Conservation (phyloP, 2,329 filamentous ascomycete genomes). For the Thermomyces lanuginosus region DNA sequence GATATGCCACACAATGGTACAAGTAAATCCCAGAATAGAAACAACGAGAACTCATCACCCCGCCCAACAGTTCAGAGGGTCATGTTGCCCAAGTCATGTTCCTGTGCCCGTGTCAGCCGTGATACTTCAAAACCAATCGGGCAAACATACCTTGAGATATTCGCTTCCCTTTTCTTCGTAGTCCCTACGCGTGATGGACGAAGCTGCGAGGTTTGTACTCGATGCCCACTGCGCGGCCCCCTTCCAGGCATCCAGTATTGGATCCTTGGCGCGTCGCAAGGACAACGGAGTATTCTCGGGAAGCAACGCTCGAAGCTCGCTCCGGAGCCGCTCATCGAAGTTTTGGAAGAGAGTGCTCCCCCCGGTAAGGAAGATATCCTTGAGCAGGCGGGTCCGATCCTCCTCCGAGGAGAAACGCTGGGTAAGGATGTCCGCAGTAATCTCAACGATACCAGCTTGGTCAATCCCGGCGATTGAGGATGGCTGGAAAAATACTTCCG, state of each 20-base stretch:
- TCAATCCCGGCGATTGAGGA: constrained; percentile 83
- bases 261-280: constrained; percentile 58
- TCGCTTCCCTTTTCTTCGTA: constrained; percentile 84
- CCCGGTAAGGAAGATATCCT: constrained; percentile 87
- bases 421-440: constrained; percentile 73
- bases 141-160: constrained; percentile 58
- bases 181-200: constrained; percentile 61
- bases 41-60: too few relatives aligned
- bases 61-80: too few relatives aligned
- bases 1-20: too few relatives aligned
- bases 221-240: constrained; percentile 75
- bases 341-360: constrained; percentile 74
- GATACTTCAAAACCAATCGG: background rate
- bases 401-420: constrained; percentile 50
- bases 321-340: constrained; percentile 66
- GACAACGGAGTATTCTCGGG: constrained; percentile 51
- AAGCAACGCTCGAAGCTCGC: constrained; percentile 56
- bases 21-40: too few relatives aligned
- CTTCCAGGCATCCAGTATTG: constrained; percentile 78
- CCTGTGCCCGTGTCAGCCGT: constrained; percentile 12
- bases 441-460: constrained; percentile 85
- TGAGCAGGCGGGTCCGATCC: constrained; percentile 53
- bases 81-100: constrained; percentile 24
- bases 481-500: constrained; percentile 84
- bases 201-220: constrained; percentile 40